These are phyloP conservation scores for Cutaneotrichosporon sp. DNA, from an alignment of 1,284 basidiomycete genomes.

Conservation along the genomic window DNA sequence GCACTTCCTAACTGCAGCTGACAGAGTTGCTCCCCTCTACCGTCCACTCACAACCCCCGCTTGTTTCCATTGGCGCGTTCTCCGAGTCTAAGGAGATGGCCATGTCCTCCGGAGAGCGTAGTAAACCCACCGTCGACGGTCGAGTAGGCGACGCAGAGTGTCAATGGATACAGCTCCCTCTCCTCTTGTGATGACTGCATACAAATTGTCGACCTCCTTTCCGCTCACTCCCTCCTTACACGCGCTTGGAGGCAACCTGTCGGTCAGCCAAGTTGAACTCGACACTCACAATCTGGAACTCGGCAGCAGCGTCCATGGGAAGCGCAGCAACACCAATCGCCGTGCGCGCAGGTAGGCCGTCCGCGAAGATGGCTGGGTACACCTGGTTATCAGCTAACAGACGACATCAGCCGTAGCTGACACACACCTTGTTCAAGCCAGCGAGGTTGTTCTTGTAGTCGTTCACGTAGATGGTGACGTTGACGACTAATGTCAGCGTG, in stretches of 20 bases:
- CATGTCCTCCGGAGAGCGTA: too few species aligned
- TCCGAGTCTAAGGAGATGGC: too few species aligned
- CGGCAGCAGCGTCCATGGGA: constrained; percentile 13
- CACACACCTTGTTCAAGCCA: constrained; percentile 20
- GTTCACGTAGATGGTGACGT: constrained; percentile 17
- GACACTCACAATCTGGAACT: constrained; percentile 22
- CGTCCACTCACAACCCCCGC: too few species aligned
- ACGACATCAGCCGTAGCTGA: not conserved
- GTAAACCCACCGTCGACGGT: too few species aligned
- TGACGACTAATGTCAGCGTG: constrained; percentile 13
- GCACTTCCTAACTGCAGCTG: too few species aligned
- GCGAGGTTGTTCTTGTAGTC: constrained; percentile 18
- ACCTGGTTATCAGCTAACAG: not conserved
- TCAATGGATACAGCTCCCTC: too few species aligned
- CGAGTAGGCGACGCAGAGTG: too few species aligned
- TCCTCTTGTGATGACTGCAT: too few species aligned
- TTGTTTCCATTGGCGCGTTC: too few species aligned
- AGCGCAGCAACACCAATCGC: constrained; percentile 24
- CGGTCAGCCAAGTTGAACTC: not conserved
- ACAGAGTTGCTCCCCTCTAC: too few species aligned
- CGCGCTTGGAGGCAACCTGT: not conserved
- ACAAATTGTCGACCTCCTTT: not conserved
- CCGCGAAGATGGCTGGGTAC: not conserved
- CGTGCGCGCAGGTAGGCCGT: constrained; percentile 15
- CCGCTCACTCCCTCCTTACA: not conserved